phyloP scores from a whole-genome alignment of 441 rosid species.

The Syzygium syzygioides region DNA sequence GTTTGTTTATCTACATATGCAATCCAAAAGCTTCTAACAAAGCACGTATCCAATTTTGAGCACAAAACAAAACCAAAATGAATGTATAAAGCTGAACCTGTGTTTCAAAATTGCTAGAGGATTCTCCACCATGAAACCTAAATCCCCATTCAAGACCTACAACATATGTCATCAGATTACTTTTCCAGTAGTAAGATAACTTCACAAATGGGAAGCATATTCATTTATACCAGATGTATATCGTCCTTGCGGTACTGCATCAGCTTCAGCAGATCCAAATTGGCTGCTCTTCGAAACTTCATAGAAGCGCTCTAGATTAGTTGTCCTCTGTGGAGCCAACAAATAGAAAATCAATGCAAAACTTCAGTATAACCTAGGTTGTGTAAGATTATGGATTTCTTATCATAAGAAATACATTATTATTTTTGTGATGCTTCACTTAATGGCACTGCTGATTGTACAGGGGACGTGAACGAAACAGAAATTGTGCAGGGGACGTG shows the following conservation, averaged over 20 bases:
- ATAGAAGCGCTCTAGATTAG: constrained; percentile 28
- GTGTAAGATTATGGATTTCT: background rate
- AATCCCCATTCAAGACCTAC: constrained; percentile 11
- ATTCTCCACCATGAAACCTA: background rate
- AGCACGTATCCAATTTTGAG: background rate
- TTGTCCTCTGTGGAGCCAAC: constrained; percentile 32
- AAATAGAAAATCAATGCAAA: background rate
- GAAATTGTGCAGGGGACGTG: background rate
- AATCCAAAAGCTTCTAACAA: background rate
- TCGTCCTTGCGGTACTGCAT: constrained; percentile 10
- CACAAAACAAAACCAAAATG: background rate
- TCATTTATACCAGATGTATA: constrained; percentile 16
- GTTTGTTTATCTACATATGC: background rate
- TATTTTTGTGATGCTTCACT: background rate
- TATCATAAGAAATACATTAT: background rate
- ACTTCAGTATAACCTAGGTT: background rate
- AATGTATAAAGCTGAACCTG: constrained; percentile 36
- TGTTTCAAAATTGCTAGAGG: constrained; percentile 37
- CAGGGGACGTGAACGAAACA: background rate
- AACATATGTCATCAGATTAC: constrained; percentile 10
- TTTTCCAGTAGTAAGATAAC: background rate
- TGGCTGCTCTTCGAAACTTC: constrained; percentile 22
- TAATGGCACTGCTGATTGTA: background rate
- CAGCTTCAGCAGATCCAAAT: constrained; percentile 4
- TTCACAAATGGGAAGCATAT: background rate